phyloP scores from a whole-genome alignment of 2,329 filamentous ascomycete genomes.

The Aspergillus sergii region DNA sequence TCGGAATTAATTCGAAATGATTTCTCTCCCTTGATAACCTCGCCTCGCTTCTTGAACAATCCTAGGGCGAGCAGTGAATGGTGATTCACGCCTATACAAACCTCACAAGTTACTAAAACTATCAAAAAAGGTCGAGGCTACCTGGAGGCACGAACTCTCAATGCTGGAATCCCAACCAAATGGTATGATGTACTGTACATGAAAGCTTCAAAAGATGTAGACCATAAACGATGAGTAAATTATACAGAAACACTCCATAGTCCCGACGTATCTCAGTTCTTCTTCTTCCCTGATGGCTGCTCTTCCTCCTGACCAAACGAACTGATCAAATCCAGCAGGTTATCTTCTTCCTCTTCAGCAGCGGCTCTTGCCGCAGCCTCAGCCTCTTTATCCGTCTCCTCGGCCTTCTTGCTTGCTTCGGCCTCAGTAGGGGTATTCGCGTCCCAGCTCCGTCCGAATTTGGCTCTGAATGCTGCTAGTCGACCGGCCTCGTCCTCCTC shows the following conservation, averaged over 20 bases:
- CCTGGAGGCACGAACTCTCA: constrained; percentile 4
- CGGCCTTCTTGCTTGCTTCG: constrained; percentile 26
- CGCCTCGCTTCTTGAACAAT: background rate
- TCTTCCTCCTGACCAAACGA: constrained; percentile 50
- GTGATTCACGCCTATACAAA: background rate
- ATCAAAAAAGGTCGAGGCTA: background rate
- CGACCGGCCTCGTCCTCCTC: constrained; percentile 95
- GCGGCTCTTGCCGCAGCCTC: constrained; percentile 37
- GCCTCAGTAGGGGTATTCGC: constrained; percentile 43
- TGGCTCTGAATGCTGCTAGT: constrained; percentile 79
- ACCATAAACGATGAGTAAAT: constrained; percentile 8
- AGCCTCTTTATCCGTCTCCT: constrained; percentile 29
- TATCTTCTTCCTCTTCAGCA: constrained; percentile 52
- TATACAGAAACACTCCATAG: background rate
- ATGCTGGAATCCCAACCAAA: constrained; percentile 15
- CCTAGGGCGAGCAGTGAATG: background rate
- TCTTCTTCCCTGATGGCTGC: constrained; percentile 38
- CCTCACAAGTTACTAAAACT: background rate
- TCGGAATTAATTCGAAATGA: constrained; percentile 2
- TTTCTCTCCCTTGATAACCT: background rate
- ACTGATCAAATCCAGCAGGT: constrained; percentile 60
- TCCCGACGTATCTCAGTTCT: constrained; percentile 23
- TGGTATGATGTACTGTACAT: constrained; percentile 22
- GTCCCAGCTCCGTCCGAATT: constrained; percentile 86
- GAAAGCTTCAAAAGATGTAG: constrained; percentile 7